Evolutionary conservation across 148 eudicot species (phyloP), one percentile per base, ranked within the genome.

Genomic region (Fallopia convolvulus): DNA sequence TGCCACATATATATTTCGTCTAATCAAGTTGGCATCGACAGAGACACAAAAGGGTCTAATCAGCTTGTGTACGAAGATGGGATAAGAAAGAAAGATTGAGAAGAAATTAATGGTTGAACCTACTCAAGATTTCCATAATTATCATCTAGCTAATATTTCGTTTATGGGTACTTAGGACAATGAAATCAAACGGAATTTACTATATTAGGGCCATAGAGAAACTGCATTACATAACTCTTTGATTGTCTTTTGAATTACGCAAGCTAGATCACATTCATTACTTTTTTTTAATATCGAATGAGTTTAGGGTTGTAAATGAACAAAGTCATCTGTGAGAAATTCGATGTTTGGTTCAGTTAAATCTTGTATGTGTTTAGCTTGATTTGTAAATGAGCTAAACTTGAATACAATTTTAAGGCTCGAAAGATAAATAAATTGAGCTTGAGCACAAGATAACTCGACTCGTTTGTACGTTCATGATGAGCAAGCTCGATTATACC

Each of bases 11-110:
- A 39, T 33, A 33, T 63, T 11, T 12, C 8, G 72, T 68, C 72
- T 68, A 68, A 68, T 68, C 72, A 68, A 39, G 72, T 33, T 68
- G 72, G 72, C 44, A 68, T 68, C 44, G 72, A 39, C 46, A 68
- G 36, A 15, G 72, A 17, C 42, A 6, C 6, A 68, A 68, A 68
- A 68, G 20, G 21, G 21, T 36, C 44, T 68, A 68, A 33, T 39
- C 42, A 33, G 8, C 72, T 68, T 68, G 70, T 26, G 39, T 61
- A 61, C 36, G 36, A 11, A 61, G 70, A 61, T 23, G 36, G 39
- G 70, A 61, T 9, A 26, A 12, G 70, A 61, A 61, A 61, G 70
- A 12, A 30, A 61, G 72, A 68, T 68, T 33, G 20, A 36, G 6
- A 15, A 33, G 2, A 46, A 9, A 68, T 68, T 39, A 68, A 68